phyloP scores from a whole-genome alignment of 2,329 filamentous ascomycete species.

The Orbilia brochopaga region DNA sequence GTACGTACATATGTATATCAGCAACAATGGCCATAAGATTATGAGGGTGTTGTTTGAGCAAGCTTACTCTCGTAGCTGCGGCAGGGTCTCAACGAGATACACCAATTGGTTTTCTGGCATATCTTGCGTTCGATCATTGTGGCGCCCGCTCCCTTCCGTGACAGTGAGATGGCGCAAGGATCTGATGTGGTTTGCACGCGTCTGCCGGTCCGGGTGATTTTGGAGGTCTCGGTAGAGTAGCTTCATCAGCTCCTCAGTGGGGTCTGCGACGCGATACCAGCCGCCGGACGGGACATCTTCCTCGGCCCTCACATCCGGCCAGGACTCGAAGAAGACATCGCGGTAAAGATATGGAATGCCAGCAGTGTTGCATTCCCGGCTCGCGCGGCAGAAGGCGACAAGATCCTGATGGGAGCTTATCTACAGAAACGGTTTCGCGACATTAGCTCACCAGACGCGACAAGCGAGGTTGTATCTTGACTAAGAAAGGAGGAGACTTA shows the following conservation, averaged over 20 bases:
- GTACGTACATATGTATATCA: not conserved
- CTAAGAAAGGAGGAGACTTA: constrained; percentile 3
- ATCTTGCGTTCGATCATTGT: constrained; percentile 24
- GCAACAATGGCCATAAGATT: constrained; percentile 1
- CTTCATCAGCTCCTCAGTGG: constrained; percentile 24
- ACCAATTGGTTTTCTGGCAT: constrained; percentile 42
- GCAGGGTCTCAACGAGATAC: constrained; percentile 41
- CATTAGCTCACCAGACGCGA: not conserved
- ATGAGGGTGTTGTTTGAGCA: not conserved
- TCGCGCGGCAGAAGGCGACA: constrained; percentile 40
- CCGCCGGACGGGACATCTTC: constrained; percentile 8
- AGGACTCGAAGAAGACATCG: constrained; percentile 43
- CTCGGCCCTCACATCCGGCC: constrained; percentile 25
- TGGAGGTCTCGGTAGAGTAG: constrained; percentile 36
- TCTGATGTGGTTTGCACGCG: constrained; percentile 20
- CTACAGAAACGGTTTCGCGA: not conserved
- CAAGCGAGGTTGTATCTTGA: not conserved
- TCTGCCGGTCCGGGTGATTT: constrained; percentile 8
- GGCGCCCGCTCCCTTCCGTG: constrained; percentile 13
- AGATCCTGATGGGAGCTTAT: constrained; percentile 44
- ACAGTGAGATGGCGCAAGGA: constrained; percentile 27
- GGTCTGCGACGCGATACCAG: constrained; percentile 31
- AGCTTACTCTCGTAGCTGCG: constrained; percentile 28
- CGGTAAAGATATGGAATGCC: constrained; percentile 32
- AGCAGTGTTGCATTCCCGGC: constrained; percentile 30